These are phyloP conservation scores for Parsonsia alboflavescens DNA, from an alignment of 257 asterid genomes.

Conservation along the genomic window DNA sequence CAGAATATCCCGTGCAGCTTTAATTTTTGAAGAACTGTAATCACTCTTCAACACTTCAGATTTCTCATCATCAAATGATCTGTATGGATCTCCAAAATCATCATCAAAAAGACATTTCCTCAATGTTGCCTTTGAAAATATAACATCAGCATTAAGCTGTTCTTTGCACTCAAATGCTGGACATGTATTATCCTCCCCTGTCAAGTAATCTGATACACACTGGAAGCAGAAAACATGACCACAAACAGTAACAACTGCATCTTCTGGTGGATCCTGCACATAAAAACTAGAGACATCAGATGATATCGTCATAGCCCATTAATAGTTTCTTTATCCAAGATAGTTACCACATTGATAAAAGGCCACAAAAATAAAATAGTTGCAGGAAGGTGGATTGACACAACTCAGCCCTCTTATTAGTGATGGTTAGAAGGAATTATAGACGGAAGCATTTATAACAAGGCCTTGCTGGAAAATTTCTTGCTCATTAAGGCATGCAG, in stretches of 20 bases:
- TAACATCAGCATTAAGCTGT: conserved; percentile 79
- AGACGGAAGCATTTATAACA: neutral
- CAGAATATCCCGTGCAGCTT: conserved; percentile 61
- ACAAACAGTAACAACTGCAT: conserved; percentile 91
- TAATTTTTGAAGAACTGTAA: conserved; percentile 76
- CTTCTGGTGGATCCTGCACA: conserved; percentile 93
- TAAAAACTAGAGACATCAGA: neutral
- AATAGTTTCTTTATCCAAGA: neutral
- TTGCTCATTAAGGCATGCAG: neutral
- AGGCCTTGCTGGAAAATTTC: neutral
- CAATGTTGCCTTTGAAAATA: conserved; percentile 61
- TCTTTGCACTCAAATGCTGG: conserved; percentile 82
- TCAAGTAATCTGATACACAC: conserved; percentile 75
- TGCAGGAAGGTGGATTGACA: neutral
- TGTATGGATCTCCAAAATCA: conserved; percentile 35
- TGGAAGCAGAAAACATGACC: conserved; percentile 95
- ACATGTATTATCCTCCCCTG: conserved; percentile 84
- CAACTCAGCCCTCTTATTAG: neutral
- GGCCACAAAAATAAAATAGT: neutral
- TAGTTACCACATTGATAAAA: neutral
- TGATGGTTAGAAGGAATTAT: neutral
- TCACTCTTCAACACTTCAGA: conserved; percentile 41
- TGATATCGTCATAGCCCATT: neutral
- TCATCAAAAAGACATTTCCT: conserved; percentile 52
- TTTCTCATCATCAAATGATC: conserved; percentile 40